Conservation (phyloP, 768 basidiomycete genomes). For the Psilocybe tampanensis region DNA sequence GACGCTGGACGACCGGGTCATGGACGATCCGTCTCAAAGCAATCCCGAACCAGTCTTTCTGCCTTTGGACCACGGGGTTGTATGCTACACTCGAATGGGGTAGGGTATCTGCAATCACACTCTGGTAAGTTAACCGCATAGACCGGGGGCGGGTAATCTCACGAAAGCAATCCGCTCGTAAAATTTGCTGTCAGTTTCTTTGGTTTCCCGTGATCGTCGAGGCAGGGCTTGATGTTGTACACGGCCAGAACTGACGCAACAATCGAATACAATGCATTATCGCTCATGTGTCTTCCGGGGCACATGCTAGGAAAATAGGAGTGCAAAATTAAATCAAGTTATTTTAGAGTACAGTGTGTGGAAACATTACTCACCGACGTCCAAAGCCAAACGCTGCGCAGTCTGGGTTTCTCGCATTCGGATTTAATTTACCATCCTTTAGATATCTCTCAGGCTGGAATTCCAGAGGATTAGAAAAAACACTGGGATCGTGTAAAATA, state of each 20-base stretch:
- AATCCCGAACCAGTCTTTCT: conserved; percentile 17
- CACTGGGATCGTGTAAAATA: conserved; percentile 35
- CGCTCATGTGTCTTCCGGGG: conserved; percentile 25
- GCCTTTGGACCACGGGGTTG: conserved; percentile 19
- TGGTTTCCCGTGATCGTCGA: conserved; percentile 22
- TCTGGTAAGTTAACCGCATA: background rate
- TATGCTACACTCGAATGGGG: conserved; percentile 26
- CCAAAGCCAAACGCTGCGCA: conserved; percentile 34
- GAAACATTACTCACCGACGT: conserved; percentile 23
- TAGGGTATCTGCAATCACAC: conserved; percentile 19
- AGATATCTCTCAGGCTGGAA: conserved; percentile 36
- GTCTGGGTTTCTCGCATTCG: conserved; percentile 24
- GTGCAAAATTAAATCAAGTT: conserved; percentile 1
- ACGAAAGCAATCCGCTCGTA: conserved; percentile 24
- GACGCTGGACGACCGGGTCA: background rate
- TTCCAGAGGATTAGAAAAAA: conserved; percentile 39
- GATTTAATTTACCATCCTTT: conserved; percentile 24
- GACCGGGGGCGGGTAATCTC: conserved; percentile 4
- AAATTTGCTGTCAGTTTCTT: conserved; percentile 20
- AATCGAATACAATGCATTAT: conserved; percentile 22
- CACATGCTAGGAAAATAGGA: conserved; percentile 20
- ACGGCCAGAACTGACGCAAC: conserved; percentile 23
- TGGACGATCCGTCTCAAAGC: conserved; percentile 6
- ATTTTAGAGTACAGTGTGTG: background rate
- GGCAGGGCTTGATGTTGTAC: conserved; percentile 24